phyloP scores from a whole-genome alignment of 2,329 filamentous ascomycete species.

The Tolypocladium tundrense region DNA sequence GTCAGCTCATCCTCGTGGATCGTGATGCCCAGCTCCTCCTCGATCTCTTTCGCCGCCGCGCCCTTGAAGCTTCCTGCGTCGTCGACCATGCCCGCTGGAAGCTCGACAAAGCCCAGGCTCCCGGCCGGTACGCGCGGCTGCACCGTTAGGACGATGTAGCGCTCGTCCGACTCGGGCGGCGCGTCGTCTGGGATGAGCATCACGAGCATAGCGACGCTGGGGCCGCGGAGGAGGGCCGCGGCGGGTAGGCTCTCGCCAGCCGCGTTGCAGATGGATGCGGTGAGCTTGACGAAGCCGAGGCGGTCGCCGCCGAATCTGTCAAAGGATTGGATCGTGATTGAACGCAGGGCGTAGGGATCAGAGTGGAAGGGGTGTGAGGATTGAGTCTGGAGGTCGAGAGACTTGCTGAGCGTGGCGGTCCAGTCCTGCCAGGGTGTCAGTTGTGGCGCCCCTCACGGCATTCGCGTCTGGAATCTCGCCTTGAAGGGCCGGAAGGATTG shows the following conservation, averaged over 20 bases:
- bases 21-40: slow-evolving; percentile 47
- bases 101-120: slow-evolving; percentile 42
- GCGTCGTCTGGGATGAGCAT: slow-evolving; percentile 43
- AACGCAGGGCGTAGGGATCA: slow-evolving; percentile 41
- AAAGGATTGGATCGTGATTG: slow-evolving; percentile 41
- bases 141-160: slow-evolving; percentile 47
- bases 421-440: slow-evolving; percentile 28
- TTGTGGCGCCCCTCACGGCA: slow-evolving; percentile 2
- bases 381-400: slow-evolving; percentile 33
- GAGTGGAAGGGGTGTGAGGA: slow-evolving; percentile 40
- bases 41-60: slow-evolving; percentile 47
- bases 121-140: slow-evolving; percentile 47
- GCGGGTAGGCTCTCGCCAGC: slow-evolving; percentile 41
- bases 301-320: slow-evolving; percentile 37
- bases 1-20: slow-evolving; percentile 37
- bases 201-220: slow-evolving; percentile 51
- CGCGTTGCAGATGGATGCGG: slow-evolving; percentile 35
- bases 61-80: slow-evolving; percentile 43
- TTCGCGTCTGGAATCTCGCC: slow-evolving; percentile 12
- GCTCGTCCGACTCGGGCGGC: slow-evolving; percentile 28
- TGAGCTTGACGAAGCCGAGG: slow-evolving; percentile 48
- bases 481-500: slow-evolving; percentile 36
- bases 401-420: slow-evolving; percentile 34
- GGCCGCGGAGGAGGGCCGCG: slow-evolving; percentile 45
- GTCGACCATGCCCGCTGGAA: slow-evolving; percentile 51